Evolutionary conservation across 306 rosid genomes (phyloP), one percentile per base, ranked within the genome.

Genomic region (Cucumis cinereus): DNA sequence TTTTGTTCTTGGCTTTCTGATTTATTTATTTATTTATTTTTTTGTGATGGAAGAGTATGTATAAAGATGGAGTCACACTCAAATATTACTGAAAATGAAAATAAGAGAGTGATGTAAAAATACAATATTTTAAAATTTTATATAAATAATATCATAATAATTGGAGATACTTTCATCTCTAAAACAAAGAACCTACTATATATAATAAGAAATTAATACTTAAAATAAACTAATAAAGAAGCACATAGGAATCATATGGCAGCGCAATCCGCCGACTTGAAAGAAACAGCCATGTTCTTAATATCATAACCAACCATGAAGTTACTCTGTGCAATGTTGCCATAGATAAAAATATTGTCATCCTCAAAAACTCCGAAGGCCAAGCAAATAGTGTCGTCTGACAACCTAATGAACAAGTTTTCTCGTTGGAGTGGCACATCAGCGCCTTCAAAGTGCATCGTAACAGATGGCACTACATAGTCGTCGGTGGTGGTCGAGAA

Each of bases 281-380:
- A 90, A 2, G 92, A 84, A 35, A 89, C 82, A 0, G 22, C 59
- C 3, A 45, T 69, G 8, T 62, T 28, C 23, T 38, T 14, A 2
- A 47, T 57, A 57, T 90, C 96, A 75, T 92, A 92, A 0, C 96
- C 97, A 20, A 87, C 85, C 73, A 82, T 38, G 69, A 88, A 75
- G 55, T 84, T 84, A 38, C 36, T 55, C 59, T 92, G 96, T 0
- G 87, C 79, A 23, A 92, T 0, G 30, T 86, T 92, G 0, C 93
- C 96, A 15, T 82, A 87, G 16, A 92, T 85, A 0, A 79, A 10
- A 1, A 71, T 45, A 16, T 28, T 13, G 0, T n/a, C 15, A 0
- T 22, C 6, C 5, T 0, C 0, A 0, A 10, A 0, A 2, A 11
- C 0, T 4, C 14, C 7, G 15, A 92, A 87, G 9, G 91, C 87